Conservation (phyloP, 2,329 filamentous ascomycete genomes). For the Elsinoe necatrix region DNA sequence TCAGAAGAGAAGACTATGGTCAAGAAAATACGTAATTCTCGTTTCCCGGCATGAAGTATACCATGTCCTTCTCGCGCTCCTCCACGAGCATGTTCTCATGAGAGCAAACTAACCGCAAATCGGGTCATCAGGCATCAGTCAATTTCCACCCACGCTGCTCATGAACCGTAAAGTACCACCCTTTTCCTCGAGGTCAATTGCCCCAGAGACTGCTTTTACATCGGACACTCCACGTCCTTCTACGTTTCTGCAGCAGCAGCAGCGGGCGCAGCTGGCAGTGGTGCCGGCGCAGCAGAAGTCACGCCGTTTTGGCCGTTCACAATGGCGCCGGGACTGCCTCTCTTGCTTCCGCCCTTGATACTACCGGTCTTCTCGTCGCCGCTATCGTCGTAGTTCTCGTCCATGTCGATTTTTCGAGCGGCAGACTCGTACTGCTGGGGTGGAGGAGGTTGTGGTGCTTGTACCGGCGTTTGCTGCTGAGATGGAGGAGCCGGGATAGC, state of each 20-base stretch:
- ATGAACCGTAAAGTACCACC: too few relatives aligned
- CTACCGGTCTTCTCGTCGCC: constrained; percentile 57
- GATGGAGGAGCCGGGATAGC: constrained; percentile 27
- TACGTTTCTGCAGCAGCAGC: constrained; percentile 8
- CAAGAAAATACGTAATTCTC: too few relatives aligned
- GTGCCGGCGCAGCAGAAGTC: constrained; percentile 3
- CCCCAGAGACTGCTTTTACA: too few relatives aligned
- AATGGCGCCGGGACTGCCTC: constrained; percentile 32
- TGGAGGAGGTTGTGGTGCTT: constrained; percentile 16
- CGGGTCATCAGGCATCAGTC: background rate
- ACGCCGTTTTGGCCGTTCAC: constrained; percentile 21
- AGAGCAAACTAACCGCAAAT: too few relatives aligned
- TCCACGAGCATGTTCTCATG: too few relatives aligned
- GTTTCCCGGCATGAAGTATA: too few relatives aligned
- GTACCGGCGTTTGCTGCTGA: constrained; percentile 9
- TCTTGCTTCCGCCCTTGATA: constrained; percentile 37
- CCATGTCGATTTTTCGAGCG: constrained; percentile 89
- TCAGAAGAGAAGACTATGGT: too few relatives aligned
- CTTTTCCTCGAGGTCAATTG: too few relatives aligned
- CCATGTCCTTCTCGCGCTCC: too few relatives aligned
- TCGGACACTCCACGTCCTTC: background rate
- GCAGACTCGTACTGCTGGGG: constrained; percentile 63
- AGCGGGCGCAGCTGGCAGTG: background rate
- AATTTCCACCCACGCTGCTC: background rate
- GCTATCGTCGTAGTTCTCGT: constrained; percentile 95